These are phyloP conservation scores for Citrullus mucosospermus DNA, from an alignment of 306 rosid species.

Conservation along the genomic window DNA sequence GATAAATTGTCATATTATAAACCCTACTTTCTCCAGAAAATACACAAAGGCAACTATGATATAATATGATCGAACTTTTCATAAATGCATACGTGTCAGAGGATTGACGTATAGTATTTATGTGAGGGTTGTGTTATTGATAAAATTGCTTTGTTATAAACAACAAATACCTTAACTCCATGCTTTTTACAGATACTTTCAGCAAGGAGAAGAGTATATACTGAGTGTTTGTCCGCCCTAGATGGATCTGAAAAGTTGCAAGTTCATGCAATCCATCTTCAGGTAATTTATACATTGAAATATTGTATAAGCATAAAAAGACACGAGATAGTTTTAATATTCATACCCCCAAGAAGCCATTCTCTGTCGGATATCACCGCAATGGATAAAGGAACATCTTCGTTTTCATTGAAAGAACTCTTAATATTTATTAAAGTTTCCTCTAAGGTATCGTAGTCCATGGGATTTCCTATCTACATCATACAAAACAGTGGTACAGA, in stretches of 20 bases:
- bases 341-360: conserved; percentile 79
- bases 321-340: not conserved
- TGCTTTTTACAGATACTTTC: conserved; percentile 68
- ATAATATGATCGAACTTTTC: not conserved
- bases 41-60: not conserved
- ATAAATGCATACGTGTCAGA: conserved; percentile 6
- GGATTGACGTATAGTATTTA: not conserved
- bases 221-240: conserved; percentile 77
- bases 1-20: conserved; percentile 14
- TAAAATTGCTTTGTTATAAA: not conserved
- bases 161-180: conserved; percentile 57
- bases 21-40: not conserved
- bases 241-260: conserved; percentile 53
- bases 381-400: conserved; percentile 55
- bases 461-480: conserved; percentile 72
- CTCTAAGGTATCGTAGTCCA: conserved; percentile 68
- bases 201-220: conserved; percentile 80
- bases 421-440: conserved; percentile 59
- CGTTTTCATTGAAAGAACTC: conserved; percentile 28
- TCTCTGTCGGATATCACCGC: conserved; percentile 76
- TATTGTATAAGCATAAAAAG: not conserved
- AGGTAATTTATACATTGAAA: conserved; percentile 1
- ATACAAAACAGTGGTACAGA: not conserved
- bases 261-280: conserved; percentile 21
- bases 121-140: not conserved